phyloP scores from a whole-genome alignment of 768 basidiomycete genomes.

The Auriscalpium vulgare region DNA sequence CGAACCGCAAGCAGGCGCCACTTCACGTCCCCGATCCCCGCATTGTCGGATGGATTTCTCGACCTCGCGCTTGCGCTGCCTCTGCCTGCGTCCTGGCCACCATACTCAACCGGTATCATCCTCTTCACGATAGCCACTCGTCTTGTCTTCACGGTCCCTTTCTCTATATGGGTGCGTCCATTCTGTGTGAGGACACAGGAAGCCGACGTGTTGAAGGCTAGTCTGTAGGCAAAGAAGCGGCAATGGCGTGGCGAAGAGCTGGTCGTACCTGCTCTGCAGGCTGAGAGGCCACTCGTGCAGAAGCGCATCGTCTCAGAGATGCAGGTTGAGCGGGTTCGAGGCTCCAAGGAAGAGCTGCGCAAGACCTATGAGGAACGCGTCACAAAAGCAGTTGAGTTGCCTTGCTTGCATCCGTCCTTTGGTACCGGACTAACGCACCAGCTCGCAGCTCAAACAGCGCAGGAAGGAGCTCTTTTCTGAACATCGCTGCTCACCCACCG shows the following conservation, averaged over 20 bases:
- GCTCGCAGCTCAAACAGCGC: constrained; percentile 39
- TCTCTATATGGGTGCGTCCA: constrained; percentile 66
- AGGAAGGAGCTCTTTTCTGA: constrained; percentile 53
- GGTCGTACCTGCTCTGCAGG: constrained; percentile 15
- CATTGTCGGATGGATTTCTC: constrained; percentile 47
- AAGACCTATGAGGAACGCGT: constrained; percentile 5
- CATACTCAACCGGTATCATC: constrained; percentile 72
- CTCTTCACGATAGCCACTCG: constrained; percentile 56
- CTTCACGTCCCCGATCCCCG: background rate
- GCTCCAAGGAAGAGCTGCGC: constrained; percentile 14
- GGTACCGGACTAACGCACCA: no score
- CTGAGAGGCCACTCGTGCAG: constrained; percentile 11
- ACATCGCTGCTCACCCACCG: constrained; percentile 48
- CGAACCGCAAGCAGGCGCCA: background rate
- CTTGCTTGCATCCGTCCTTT: background rate
- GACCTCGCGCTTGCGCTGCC: constrained; percentile 75
- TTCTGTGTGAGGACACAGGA: background rate
- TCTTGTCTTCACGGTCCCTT: constrained; percentile 52
- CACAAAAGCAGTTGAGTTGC: constrained; percentile 3
- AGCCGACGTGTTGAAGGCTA: background rate
- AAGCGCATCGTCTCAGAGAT: constrained; percentile 4
- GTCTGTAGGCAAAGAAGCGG: constrained; percentile 18
- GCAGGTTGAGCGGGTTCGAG: constrained; percentile 5
- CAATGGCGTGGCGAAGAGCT: constrained; percentile 20
- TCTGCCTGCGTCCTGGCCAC: constrained; percentile 55